These are phyloP conservation scores for Pseudofabraea citricarpa DNA, from an alignment of 2,329 filamentous ascomycete genomes.

Conservation along the genomic window DNA sequence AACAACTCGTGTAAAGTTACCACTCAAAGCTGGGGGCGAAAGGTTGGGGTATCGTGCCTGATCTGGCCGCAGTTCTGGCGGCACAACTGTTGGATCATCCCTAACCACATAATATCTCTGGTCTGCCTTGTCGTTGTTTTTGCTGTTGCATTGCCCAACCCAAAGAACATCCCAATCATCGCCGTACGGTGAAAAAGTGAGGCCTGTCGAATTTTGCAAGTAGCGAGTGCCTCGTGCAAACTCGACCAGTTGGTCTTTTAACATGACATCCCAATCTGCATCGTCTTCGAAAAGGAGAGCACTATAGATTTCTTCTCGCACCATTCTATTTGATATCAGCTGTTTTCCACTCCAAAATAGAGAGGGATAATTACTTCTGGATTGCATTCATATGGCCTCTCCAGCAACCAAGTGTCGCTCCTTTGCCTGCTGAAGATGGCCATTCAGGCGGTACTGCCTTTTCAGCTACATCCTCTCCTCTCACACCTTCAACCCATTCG, in stretches of 20 bases:
- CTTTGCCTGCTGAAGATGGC: neutral
- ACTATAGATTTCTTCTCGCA: slow-evolving; percentile 27
- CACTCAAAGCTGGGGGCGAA: neutral
- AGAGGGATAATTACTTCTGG: neutral
- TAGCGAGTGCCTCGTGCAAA: slow-evolving; percentile 13
- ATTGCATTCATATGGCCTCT: neutral
- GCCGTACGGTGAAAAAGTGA: slow-evolving; percentile 17
- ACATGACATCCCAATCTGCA: slow-evolving; percentile 35
- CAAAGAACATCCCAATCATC: slow-evolving; percentile 30
- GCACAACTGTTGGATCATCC: neutral
- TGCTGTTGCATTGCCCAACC: slow-evolving; percentile 28
- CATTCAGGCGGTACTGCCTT: slow-evolving; percentile 28
- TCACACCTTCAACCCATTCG: slow-evolving; percentile 37
- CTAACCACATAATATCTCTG: neutral
- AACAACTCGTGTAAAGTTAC: neutral
- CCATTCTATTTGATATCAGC: slow-evolving; percentile 16
- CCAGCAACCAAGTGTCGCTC: neutral
- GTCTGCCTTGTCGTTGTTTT: neutral
- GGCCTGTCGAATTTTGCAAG: neutral
- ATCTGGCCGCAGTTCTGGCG: neutral
- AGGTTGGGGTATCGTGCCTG: neutral
- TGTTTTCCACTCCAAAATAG: no score
- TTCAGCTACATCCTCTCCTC: slow-evolving; percentile 31
- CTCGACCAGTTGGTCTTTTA: slow-evolving; percentile 25
- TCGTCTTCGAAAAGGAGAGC: slow-evolving; percentile 37